Base-by-base conservation (phyloP, 306 rosid genomes). In the Bauhinia variegata region DNA sequence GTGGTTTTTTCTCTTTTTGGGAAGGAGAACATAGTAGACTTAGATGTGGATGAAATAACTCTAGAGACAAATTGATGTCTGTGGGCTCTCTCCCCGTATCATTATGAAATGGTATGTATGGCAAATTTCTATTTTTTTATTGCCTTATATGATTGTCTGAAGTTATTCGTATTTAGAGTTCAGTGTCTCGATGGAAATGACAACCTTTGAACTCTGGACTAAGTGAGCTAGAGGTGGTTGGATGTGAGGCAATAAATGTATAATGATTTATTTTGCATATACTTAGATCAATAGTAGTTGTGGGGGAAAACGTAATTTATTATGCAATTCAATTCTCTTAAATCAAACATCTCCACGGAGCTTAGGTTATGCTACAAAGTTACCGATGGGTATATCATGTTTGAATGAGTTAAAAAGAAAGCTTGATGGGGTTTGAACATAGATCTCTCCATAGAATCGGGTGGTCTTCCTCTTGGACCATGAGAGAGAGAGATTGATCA, bases 1-100 rank as follows among this genome's bases (percentile, higher is more conserved):
- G 92, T 93, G 71, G 95, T 76, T 63, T 84, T 90, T 73, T 78
- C 76, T 1, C 68, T 93, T 34, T 90, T 90, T 73, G 99, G 99
- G 71, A 93, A 90, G 76, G 99, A 93, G 80, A 93, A 84, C 78
- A 75, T 85, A 43, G 88, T 80, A 46, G 96, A 85, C 36, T 10
- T 93, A 64, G 87, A 88, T 76, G 74, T 79, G 54, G 73, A 71
- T 54, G 92, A 88, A 68, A 78, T 93, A 65, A 80, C 73, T 76
- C 77, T 48, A 6, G 88, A 79, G 78, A 76, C 80, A 31, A 74
- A 72, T 42, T 80, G 78, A 79, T 57, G 65, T 67, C 14, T 51
- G 41, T 44, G 14, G 48, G 34, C 47, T 68, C 49, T 74, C 54
- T 60, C 41, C 4, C 54, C 14, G 37, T 49, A 71, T 44, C 48